Evolutionary conservation across 169 alveolate species (phyloP).

Genomic region (Plasmodium fragile): DNA sequence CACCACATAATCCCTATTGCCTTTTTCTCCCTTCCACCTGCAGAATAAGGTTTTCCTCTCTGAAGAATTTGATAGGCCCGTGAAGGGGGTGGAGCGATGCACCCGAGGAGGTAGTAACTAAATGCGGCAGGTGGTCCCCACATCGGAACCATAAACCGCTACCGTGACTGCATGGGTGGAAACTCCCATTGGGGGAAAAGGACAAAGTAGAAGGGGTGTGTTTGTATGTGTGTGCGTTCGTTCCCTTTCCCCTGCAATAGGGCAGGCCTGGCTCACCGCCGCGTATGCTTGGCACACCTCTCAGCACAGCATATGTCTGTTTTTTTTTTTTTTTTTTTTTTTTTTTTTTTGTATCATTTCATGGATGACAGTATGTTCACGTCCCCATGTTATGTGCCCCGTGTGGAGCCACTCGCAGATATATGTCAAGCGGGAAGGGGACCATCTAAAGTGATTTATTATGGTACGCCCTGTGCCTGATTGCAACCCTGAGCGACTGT

Average conservation of each 20-base stretch:
- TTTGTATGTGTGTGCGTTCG: background rate
- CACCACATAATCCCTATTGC: background rate
- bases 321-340: background rate
- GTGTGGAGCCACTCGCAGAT: background rate
- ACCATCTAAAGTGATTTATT: background rate
- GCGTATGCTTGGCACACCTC: background rate
- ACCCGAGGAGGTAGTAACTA: background rate
- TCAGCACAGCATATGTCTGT: background rate
- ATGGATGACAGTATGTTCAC: background rate
- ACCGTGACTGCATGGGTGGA: background rate
- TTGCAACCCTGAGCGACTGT: background rate
- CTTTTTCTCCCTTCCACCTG: background rate
- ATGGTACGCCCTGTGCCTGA: background rate
- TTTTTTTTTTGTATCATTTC: background rate
- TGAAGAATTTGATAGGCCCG: slow-evolving; percentile 52
- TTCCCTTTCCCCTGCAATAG: background rate
- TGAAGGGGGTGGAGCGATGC: background rate
- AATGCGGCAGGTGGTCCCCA: background rate
- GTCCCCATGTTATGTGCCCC: background rate
- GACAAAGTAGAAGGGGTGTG: background rate
- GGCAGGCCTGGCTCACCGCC: background rate
- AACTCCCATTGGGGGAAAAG: background rate
- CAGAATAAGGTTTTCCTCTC: slow-evolving; percentile 71
- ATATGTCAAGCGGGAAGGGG: background rate
- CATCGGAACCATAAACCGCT: background rate